Evolutionary conservation across 148 eudicot genomes (phyloP).

Genomic region (Limonium bicolor): DNA sequence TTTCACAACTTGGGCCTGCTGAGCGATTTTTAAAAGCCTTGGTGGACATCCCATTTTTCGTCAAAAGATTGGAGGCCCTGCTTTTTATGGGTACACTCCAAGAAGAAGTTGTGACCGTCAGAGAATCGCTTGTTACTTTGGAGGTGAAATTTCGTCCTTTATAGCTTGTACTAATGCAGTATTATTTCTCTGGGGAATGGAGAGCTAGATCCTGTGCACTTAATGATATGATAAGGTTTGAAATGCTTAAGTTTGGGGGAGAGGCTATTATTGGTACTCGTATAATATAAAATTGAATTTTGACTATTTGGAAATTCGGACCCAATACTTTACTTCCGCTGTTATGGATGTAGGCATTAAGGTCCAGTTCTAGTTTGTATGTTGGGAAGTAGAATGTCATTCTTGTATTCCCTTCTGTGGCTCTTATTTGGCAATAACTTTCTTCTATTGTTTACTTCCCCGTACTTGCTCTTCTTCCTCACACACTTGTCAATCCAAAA

Average conservation of each 20-base stretch:
- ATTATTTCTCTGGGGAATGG: not conserved
- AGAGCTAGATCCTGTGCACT: not conserved
- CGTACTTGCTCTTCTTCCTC: too few relatives aligned
- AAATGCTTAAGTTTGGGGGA: not conserved
- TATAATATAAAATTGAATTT: not conserved
- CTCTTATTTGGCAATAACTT: not conserved
- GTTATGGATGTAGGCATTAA: too few relatives aligned
- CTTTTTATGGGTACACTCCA: conserved; percentile 52
- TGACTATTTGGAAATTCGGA: too few relatives aligned
- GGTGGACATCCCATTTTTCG: conserved; percentile 67
- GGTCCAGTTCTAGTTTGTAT: too few relatives aligned
- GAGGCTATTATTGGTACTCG: not conserved
- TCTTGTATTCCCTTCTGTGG: too few relatives aligned
- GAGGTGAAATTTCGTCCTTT: conserved; percentile 27
- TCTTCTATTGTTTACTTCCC: not conserved
- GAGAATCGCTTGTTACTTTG: conserved; percentile 39
- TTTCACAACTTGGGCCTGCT: conserved; percentile 71
- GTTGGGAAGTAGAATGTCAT: too few relatives aligned
- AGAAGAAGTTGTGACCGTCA: conserved; percentile 38
- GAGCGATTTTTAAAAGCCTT: conserved; percentile 65
- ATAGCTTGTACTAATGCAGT: not conserved
- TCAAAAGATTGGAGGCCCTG: conserved; percentile 52
- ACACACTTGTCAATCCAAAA: not conserved
- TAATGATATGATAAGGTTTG: not conserved
- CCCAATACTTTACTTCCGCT: too few relatives aligned